These are phyloP conservation scores for Daldinia sp. DNA, from an alignment of 2,329 filamentous ascomycete species.

Conservation along the genomic window DNA sequence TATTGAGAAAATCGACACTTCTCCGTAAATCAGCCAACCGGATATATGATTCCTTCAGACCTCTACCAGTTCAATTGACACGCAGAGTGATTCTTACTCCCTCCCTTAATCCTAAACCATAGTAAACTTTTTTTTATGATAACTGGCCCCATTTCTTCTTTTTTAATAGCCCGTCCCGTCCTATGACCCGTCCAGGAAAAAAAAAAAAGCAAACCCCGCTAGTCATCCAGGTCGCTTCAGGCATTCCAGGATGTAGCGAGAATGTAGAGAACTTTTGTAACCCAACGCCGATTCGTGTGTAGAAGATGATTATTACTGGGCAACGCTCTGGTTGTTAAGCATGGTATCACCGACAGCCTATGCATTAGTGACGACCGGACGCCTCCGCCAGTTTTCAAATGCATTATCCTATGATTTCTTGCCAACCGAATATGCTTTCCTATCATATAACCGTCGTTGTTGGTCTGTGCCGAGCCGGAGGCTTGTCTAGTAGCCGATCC, in stretches of 20 bases:
- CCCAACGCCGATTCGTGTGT: conserved; percentile 26
- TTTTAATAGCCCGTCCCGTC: conserved; percentile 2
- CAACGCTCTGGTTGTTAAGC: conserved; percentile 1
- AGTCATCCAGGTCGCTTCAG: conserved; percentile 5
- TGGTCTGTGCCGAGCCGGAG: conserved; percentile 8
- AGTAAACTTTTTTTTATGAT: background rate
- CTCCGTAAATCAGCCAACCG: background rate
- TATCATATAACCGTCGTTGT: conserved; percentile 2
- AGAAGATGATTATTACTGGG: conserved; percentile 9
- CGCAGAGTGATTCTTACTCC: background rate
- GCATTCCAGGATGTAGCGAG: conserved; percentile 4
- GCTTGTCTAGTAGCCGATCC: background rate
- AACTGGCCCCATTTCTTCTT: conserved; percentile 1
- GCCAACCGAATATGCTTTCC: conserved; percentile 21
- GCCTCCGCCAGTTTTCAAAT: conserved; percentile 21
- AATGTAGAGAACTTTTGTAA: conserved; percentile 20
- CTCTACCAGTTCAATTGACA: background rate
- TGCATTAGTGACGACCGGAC: conserved; percentile 6
- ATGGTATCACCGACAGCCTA: background rate
- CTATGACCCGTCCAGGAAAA: conserved; percentile 1
- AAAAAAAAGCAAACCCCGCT: too few species aligned
- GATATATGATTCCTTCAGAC: background rate
- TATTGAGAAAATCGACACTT: background rate
- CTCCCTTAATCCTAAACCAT: background rate
- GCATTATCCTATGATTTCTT: conserved; percentile 22